A percentile compares a stretch with the other conserved stretches of the same genome.
Conservation (phyloP, 352 stramenopile species). For the Pythium apleroticum region DNA sequence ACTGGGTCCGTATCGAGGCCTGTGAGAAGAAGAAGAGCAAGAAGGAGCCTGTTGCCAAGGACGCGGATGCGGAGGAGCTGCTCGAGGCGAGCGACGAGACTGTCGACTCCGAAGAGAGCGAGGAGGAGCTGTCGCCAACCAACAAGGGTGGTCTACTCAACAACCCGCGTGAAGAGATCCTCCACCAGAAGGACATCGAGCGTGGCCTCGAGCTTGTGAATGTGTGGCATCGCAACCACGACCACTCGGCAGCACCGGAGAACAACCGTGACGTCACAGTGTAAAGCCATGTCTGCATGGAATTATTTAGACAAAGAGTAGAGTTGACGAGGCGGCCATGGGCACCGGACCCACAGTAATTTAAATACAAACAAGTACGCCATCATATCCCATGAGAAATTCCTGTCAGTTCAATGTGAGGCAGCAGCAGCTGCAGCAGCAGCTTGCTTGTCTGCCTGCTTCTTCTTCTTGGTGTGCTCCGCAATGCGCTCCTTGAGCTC, state of each 20-base stretch:
- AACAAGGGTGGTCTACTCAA: slow-evolving; percentile 30
- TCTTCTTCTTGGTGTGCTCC: slow-evolving; percentile 80
- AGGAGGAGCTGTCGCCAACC: slow-evolving; percentile 35
- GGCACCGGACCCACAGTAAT: slow-evolving; percentile 21
- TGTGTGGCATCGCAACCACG: slow-evolving; percentile 53
- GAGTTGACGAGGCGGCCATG: background rate
- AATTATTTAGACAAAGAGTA: slow-evolving; percentile 25
- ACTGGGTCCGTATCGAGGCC: slow-evolving; percentile 68
- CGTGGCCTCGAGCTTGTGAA: slow-evolving; percentile 71
- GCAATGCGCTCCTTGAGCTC: slow-evolving; percentile 74
- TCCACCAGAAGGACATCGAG: slow-evolving; percentile 44
- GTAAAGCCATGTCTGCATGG: background rate
- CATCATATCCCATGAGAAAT: background rate
- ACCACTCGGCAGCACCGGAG: slow-evolving; percentile 11
- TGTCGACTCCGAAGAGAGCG: slow-evolving; percentile 50
- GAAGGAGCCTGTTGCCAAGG: slow-evolving; percentile 34
- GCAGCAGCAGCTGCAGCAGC: slow-evolving; percentile 21
- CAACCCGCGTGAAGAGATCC: slow-evolving; percentile 35
- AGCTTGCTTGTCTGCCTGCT: slow-evolving; percentile 53
- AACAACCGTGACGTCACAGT: background rate
- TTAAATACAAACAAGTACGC: slow-evolving; percentile 21
- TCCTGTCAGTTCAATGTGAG: background rate
- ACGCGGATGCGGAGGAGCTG: slow-evolving; percentile 50
- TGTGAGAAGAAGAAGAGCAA: slow-evolving; percentile 34
- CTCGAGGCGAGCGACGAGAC: slow-evolving; percentile 68